These are phyloP conservation scores for Ophiostoma tasmaniense DNA, from an alignment of 2,329 filamentous ascomycete species.

Conservation along the genomic window DNA sequence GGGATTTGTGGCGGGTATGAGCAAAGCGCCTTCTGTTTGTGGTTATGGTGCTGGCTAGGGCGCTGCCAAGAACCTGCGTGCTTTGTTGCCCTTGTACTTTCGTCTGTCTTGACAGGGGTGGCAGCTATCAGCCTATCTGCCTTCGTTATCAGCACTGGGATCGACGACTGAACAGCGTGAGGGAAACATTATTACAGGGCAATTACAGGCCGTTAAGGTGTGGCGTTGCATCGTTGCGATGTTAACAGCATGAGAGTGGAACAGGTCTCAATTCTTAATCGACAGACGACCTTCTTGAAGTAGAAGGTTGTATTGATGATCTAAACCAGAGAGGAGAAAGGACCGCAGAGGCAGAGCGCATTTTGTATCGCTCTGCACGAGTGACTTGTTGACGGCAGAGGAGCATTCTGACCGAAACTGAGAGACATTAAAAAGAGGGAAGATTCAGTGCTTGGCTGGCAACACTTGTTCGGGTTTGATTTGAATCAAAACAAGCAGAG, in stretches of 20 bases:
- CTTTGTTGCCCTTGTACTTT: not conserved
- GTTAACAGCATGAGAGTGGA: not conserved
- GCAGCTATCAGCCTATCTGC: not conserved
- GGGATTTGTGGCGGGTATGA: not conserved
- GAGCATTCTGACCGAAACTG: not conserved
- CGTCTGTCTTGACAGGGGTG: not conserved
- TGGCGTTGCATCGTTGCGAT: not conserved
- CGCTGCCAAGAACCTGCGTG: not conserved
- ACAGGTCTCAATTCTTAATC: not conserved
- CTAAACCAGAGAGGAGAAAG: not conserved
- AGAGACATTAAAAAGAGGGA: not conserved
- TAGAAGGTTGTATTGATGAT: conserved; percentile 3
- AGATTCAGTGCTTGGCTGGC: not conserved
- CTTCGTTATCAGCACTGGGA: not conserved
- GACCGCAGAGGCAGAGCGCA: not conserved
- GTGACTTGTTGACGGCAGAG: not conserved
- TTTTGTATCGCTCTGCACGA: too few species aligned
- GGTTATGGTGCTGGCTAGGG: not conserved
- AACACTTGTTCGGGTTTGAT: not conserved
- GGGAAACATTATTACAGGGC: not conserved
- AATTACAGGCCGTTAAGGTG: not conserved
- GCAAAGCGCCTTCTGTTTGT: not conserved
- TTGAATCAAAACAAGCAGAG: not conserved
- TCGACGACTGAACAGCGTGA: not conserved
- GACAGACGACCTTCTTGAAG: conserved; percentile 2